Evolutionary conservation across 148 eudicot genomes (phyloP).

Genomic region (Heliosperma pusillum): DNA sequence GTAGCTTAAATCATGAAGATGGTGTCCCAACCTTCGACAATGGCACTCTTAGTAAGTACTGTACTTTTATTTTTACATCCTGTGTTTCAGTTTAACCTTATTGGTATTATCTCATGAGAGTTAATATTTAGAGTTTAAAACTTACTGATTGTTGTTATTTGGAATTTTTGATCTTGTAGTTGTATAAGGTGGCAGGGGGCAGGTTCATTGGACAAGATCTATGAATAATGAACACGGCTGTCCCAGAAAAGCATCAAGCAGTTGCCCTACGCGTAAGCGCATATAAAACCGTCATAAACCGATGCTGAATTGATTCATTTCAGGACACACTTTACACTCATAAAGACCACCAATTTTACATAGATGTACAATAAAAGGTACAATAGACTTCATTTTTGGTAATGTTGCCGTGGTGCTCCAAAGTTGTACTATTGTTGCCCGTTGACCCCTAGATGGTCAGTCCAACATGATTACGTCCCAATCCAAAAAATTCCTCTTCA

Average conservation of each 20-base stretch:
- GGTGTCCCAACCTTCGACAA: conserved; percentile 31
- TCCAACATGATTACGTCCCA: background rate
- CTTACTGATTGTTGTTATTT: background rate
- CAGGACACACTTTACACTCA: conserved; percentile 25
- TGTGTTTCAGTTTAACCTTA: too few species aligned
- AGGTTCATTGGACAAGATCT: background rate
- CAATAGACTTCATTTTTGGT: conserved; percentile 44
- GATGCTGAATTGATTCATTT: conserved; percentile 37
- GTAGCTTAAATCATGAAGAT: conserved; percentile 32
- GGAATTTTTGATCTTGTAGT: background rate
- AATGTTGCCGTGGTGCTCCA: conserved; percentile 37
- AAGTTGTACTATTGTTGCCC: conserved; percentile 1
- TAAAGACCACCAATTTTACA: conserved; percentile 30
- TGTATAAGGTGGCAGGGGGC: background rate
- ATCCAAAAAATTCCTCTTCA: background rate
- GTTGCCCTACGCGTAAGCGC: conserved; percentile 22
- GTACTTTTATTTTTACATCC: too few species aligned
- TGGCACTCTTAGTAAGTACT: conserved; percentile 42
- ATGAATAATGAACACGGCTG: conserved; percentile 16
- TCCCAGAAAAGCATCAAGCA: conserved; percentile 20
- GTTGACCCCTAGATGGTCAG: background rate
- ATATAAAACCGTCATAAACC: conserved; percentile 31
- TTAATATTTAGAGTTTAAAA: too few species aligned
- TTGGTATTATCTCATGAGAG: too few species aligned
- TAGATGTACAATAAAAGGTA: conserved; percentile 40